Conservation (phyloP, 805 yeast species). For the Candida arabinofermentans region DNA sequence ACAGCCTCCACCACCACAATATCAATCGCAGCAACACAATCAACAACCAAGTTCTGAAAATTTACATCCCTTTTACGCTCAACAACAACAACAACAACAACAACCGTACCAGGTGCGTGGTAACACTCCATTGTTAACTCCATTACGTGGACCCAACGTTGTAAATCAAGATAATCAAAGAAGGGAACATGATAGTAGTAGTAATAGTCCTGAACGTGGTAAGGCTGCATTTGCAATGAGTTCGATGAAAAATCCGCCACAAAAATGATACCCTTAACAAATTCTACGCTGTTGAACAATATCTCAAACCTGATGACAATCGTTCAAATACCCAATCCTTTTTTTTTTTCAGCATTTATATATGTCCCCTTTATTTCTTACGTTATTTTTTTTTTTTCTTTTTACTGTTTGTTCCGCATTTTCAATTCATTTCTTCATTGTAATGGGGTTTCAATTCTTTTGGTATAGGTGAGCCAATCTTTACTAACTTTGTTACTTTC, state of each 20-base stretch:
- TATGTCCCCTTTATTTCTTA: too few species aligned
- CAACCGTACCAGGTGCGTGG: not conserved
- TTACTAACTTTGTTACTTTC: not conserved
- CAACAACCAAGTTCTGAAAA: slow-evolving; percentile 8
- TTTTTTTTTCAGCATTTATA: too few species aligned
- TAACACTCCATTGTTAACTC: slow-evolving; percentile 7
- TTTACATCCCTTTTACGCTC: not conserved
- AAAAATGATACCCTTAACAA: too few species aligned
- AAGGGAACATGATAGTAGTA: not conserved
- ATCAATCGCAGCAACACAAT: slow-evolving; percentile 12
- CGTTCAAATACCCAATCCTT: too few species aligned
- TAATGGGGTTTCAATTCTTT: too few species aligned
- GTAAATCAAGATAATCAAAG: slow-evolving; percentile 9
- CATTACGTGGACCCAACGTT: slow-evolving; percentile 4
- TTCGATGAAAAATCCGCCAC: slow-evolving; percentile 25
- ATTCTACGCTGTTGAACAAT: too few species aligned
- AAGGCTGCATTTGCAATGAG: slow-evolving; percentile 19
- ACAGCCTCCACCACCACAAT: slow-evolving; percentile 7
- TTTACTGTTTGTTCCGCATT: too few species aligned
- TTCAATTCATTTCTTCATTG: too few species aligned
- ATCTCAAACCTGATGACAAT: too few species aligned
- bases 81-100: slow-evolving; percentile 4
- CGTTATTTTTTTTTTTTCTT: too few species aligned
- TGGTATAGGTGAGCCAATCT: too few species aligned
- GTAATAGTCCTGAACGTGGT: slow-evolving; percentile 2